These are phyloP conservation scores for Diutina rugosa DNA, from an alignment of 1,139 yeast genomes.

Conservation along the genomic window DNA sequence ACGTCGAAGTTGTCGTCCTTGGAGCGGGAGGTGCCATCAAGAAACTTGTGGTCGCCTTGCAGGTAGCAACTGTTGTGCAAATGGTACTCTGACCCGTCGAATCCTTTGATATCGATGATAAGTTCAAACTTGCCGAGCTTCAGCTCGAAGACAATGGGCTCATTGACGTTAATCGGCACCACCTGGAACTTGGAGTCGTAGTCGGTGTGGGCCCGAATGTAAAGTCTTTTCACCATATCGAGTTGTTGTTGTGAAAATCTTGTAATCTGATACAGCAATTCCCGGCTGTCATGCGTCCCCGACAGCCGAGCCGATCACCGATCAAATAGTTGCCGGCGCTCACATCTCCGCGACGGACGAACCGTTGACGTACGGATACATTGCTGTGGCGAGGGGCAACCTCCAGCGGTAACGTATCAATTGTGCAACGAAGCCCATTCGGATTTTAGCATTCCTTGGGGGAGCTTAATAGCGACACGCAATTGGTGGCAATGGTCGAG, in stretches of 20 bases:
- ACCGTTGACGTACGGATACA: neutral
- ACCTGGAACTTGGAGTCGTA: slow-evolving; percentile 14
- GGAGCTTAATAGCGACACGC: neutral
- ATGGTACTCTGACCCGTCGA: slow-evolving; percentile 33
- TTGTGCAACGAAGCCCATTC: neutral
- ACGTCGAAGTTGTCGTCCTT: neutral
- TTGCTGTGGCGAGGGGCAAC: neutral
- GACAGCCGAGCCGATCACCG: neutral
- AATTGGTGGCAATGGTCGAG: neutral
- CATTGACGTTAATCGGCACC: slow-evolving; percentile 34
- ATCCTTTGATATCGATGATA: slow-evolving; percentile 27
- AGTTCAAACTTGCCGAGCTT: slow-evolving; percentile 26
- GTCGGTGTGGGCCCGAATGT: slow-evolving; percentile 20
- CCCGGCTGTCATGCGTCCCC: neutral
- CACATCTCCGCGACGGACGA: neutral
- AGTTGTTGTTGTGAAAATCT: neutral
- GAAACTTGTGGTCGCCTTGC: slow-evolving; percentile 15
- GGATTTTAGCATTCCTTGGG: neutral
- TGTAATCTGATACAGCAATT: neutral
- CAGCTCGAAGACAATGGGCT: slow-evolving; percentile 21
- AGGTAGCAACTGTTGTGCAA: slow-evolving; percentile 21
- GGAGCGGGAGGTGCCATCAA: slow-evolving; percentile 9
- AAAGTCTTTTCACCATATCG: slow-evolving; percentile 19
- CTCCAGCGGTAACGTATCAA: neutral
- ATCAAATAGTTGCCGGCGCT: neutral